Evolutionary conservation across 192 early-diverging fungal species (phyloP), one percentile per base, ranked within the genome.

Genomic region (Umbelopsis ramanniana): DNA sequence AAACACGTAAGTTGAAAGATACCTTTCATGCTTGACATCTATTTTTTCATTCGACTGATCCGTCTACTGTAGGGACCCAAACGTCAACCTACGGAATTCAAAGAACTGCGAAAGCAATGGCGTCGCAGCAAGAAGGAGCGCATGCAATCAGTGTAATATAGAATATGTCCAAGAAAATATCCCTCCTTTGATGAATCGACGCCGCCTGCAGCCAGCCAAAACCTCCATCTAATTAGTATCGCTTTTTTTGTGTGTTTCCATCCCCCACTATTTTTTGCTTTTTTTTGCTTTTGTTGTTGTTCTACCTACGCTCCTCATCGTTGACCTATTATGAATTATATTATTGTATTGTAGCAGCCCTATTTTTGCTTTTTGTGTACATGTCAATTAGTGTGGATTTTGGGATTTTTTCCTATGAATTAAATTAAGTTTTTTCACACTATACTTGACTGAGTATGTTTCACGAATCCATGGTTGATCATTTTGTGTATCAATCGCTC

Each of bases 1-100:
- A 89, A 86, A 72, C 89, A 90, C 69, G 89, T 73, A 74, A 76
- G 54, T n/a, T n/a, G n/a, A n/a, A n/a, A n/a, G n/a, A n/a, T n/a
- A n/a, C n/a, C n/a, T n/a, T n/a, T n/a, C n/a, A n/a, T n/a, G n/a
- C n/a, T n/a, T n/a, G n/a, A n/a, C n/a, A n/a, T n/a, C n/a, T n/a
- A n/a, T n/a, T n/a, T 52, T 67, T 73, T 45, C 8, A 40, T 40
- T 40, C 38, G 8, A n/a, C n/a, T 29, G 29, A 29, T 29, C 29
- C 3, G 29, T 29, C 29, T 29, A 29, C 29, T 22, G 21, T 50
- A 76, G 48, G 57, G 52, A 9, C 46, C 29, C 48, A 80, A 74
- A 84, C 69, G 77, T 46, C 66, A 79, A 52, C 77, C 77, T 10
- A 46, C 69, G 33, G 86, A 88, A 72, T 88, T 88, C 69, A 88